Evolutionary conservation across 768 basidiomycete genomes (phyloP).

Genomic region (Calocera viscosa): DNA sequence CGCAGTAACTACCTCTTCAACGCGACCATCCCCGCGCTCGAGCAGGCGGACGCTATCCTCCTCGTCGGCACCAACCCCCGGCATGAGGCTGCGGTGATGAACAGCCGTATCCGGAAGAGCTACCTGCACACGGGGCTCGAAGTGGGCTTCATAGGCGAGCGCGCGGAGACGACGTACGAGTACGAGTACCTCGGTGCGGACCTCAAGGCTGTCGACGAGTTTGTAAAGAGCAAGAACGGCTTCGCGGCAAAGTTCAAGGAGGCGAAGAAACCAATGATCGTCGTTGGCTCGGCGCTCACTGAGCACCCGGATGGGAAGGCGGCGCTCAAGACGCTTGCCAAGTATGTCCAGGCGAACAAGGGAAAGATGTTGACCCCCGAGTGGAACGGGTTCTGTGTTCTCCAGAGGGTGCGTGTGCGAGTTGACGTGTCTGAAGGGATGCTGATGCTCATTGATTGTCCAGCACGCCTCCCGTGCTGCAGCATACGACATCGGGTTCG

Average conservation of each 20-base stretch:
- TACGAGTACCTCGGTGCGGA: slow-evolving; percentile 81
- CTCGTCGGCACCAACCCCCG: slow-evolving; percentile 93
- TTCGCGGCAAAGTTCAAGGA: slow-evolving; percentile 80
- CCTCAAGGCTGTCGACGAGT: slow-evolving; percentile 60
- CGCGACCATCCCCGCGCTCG: slow-evolving; percentile 77
- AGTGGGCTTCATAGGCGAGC: slow-evolving; percentile 80
- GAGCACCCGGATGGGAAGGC: slow-evolving; percentile 78
- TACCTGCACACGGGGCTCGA: slow-evolving; percentile 83
- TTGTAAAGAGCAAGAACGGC: slow-evolving; percentile 58
- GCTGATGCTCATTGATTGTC: slow-evolving; percentile 1
- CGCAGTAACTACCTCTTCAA: slow-evolving; percentile 97
- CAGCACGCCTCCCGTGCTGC: slow-evolving; percentile 86
- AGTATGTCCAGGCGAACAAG: slow-evolving; percentile 70
- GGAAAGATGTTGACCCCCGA: slow-evolving; percentile 64
- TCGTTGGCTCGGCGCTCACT: slow-evolving; percentile 74
- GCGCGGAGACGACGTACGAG: slow-evolving; percentile 81
- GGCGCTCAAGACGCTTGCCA: slow-evolving; percentile 61
- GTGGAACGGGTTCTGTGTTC: slow-evolving; percentile 90
- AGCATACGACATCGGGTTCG: slow-evolving; percentile 89
- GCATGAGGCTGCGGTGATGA: slow-evolving; percentile 93
- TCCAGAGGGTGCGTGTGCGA: slow-evolving; percentile 62
- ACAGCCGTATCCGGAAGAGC: slow-evolving; percentile 90
- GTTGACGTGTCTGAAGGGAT: slow-evolving; percentile 9
- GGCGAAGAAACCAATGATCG: slow-evolving; percentile 84
- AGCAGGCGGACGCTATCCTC: slow-evolving; percentile 82